Conservation (phyloP, 805 yeast species). For the Kazachstania viticola region DNA sequence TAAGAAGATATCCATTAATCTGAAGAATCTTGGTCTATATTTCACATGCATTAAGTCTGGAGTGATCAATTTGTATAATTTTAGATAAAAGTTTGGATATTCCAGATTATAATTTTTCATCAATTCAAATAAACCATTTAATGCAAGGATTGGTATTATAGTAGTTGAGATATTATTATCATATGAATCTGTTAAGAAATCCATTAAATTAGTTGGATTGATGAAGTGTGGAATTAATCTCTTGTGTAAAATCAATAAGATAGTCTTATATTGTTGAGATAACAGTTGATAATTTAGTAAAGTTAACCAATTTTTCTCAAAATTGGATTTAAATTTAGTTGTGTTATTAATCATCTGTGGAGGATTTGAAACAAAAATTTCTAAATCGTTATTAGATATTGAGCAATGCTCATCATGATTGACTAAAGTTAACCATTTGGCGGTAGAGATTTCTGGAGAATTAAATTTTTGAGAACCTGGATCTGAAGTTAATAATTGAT, state of each 20-base stretch:
- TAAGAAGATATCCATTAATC: slow-evolving; percentile 76
- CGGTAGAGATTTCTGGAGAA: slow-evolving; percentile 13
- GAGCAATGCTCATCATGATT: slow-evolving; percentile 26
- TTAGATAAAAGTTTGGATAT: slow-evolving; percentile 79
- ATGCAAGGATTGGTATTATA: slow-evolving; percentile 60
- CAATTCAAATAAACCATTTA: slow-evolving; percentile 78
- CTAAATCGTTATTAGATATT: slow-evolving; percentile 26
- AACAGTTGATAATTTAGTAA: slow-evolving; percentile 41
- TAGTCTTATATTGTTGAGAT: slow-evolving; percentile 51
- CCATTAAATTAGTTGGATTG: slow-evolving; percentile 80
- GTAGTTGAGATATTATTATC: slow-evolving; percentile 36
- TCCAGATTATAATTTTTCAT: slow-evolving; percentile 77
- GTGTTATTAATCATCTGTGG: slow-evolving; percentile 34
- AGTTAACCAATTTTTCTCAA: slow-evolving; percentile 59
- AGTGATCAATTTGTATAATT: slow-evolving; percentile 71
- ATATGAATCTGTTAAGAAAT: slow-evolving; percentile 82
- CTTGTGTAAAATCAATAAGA: slow-evolving; percentile 65
- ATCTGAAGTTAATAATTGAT: slow-evolving; percentile 18
- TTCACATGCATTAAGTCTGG: slow-evolving; percentile 64
- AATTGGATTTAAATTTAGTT: slow-evolving; percentile 44
- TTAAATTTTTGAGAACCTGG: slow-evolving; percentile 10
- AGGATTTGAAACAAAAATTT: slow-evolving; percentile 33
- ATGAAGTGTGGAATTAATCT: slow-evolving; percentile 71
- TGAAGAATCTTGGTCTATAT: slow-evolving; percentile 77
- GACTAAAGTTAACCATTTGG: slow-evolving; percentile 30